A percentile compares a stretch with the other conserved stretches of the same genome.
Evolutionary conservation across 495 filamentous ascomycete genomes (phyloP).

Genomic region (Hypoxylon trugodes): DNA sequence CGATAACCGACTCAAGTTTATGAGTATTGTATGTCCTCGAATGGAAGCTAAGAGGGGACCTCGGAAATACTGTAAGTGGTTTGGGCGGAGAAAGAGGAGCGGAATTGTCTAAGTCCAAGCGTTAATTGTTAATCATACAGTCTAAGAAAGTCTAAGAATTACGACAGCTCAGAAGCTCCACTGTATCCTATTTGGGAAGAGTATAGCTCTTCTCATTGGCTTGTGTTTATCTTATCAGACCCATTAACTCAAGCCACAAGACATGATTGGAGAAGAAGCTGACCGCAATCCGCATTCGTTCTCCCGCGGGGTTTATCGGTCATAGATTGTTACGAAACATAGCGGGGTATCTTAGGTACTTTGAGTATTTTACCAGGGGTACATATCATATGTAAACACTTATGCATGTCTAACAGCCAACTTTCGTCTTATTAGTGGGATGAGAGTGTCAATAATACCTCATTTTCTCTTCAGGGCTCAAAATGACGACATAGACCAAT

Average conservation of each 20-base stretch:
- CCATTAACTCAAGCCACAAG: not conserved
- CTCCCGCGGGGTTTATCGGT: conserved; percentile 28
- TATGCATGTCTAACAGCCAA: not conserved
- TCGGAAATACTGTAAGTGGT: not conserved
- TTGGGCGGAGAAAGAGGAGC: not conserved
- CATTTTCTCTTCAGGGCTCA: conserved; percentile 16
- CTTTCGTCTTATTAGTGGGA: not conserved
- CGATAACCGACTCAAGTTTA: not conserved
- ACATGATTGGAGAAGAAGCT: conserved; percentile 8
- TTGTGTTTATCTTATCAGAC: conserved; percentile 27
- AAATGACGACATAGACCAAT: conserved; percentile 25
- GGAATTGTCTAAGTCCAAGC: not conserved
- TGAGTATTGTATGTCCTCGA: too few species aligned
- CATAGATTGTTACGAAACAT: conserved; percentile 16
- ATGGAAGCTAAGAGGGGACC: too few species aligned
- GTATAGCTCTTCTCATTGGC: conserved; percentile 14
- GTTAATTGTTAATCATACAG: conserved; percentile 7
- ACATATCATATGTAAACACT: not conserved
- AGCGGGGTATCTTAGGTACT: conserved; percentile 29
- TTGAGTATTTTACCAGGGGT: conserved; percentile 21
- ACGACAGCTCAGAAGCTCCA: conserved; percentile 28
- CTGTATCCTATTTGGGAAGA: conserved; percentile 9
- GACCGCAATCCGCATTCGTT: conserved; percentile 15
- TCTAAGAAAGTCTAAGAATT: conserved; percentile 8
- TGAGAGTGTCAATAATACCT: conserved; percentile 33